These are phyloP conservation scores for Coniophora puteana DNA, from an alignment of 1,284 basidiomycete genomes.

Conservation along the genomic window DNA sequence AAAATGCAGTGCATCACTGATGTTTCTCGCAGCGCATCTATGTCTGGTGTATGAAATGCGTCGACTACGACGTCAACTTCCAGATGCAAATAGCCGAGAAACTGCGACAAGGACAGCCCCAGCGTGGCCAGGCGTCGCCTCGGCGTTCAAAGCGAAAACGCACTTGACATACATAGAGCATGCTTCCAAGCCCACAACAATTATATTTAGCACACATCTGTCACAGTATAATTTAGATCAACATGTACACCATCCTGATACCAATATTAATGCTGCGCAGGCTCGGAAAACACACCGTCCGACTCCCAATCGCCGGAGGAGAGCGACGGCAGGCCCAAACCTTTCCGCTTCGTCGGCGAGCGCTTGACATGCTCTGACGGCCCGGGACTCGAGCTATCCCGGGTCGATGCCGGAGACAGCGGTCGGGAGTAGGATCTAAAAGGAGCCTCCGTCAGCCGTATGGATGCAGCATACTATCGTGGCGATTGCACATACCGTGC, in stretches of 20 bases:
- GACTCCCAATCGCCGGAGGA: slow-evolving; percentile 47
- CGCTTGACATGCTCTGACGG: no score
- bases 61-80: slow-evolving; percentile 20
- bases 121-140: no score
- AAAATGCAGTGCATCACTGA: no score
- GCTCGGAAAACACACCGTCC: slow-evolving; percentile 29
- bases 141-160: no score
- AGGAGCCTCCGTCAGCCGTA: background rate
- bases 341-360: no score
- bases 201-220: no score
- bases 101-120: slow-evolving; percentile 3
- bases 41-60: slow-evolving; percentile 12
- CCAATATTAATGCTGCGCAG: slow-evolving; percentile 8
- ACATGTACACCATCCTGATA: no score
- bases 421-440: slow-evolving; percentile 36
- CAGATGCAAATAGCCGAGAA: slow-evolving; percentile 14
- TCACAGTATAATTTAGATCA: no score
- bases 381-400: slow-evolving; percentile 16
- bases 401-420: slow-evolving; percentile 36
- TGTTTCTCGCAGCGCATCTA: no score
- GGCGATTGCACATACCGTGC: slow-evolving; percentile 29
- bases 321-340: slow-evolving; percentile 42
- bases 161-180: no score
- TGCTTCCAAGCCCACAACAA: no score
- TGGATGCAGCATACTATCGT: background rate